Evolutionary conservation across 805 yeast species (phyloP).

Genomic region (Candida qinlingensis): DNA sequence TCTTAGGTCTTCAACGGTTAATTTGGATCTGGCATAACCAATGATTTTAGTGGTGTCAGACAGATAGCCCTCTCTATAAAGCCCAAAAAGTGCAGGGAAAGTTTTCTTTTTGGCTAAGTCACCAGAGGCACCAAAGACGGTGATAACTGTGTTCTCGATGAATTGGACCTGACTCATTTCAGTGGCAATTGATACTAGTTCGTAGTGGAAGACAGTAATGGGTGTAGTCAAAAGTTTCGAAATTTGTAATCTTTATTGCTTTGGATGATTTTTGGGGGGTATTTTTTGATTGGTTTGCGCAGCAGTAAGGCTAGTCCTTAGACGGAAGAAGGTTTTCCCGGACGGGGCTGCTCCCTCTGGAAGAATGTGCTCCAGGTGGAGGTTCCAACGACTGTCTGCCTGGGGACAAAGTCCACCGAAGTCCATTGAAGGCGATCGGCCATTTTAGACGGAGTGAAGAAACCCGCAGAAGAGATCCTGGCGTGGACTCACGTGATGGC

Average conservation of each 20-base stretch:
- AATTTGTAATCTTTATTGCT: neutral
- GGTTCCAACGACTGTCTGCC: too few species aligned
- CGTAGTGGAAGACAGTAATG: neutral
- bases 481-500: neutral
- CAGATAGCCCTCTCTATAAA: conserved; percentile 70
- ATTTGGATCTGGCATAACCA: conserved; percentile 87
- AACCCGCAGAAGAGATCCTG: neutral
- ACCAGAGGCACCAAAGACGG: conserved; percentile 93
- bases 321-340: neutral
- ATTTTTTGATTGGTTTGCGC: neutral
- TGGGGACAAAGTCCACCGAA: too few species aligned
- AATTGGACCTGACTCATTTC: conserved; percentile 31
- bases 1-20: conserved; percentile 62
- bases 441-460: neutral
- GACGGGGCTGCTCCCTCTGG: neutral
- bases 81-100: conserved; percentile 79
- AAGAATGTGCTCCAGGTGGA: neutral
- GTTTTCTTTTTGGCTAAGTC: conserved; percentile 95
- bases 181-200: neutral
- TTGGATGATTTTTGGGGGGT: neutral
- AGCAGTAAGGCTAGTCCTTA: neutral
- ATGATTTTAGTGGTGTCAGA: conserved; percentile 67
- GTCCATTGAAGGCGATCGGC: neutral
- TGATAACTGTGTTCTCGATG: conserved; percentile 63
- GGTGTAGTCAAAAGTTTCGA: neutral